Evolutionary conservation across 139 green algal species (phyloP).

Genomic region (Chlorella sp.): DNA sequence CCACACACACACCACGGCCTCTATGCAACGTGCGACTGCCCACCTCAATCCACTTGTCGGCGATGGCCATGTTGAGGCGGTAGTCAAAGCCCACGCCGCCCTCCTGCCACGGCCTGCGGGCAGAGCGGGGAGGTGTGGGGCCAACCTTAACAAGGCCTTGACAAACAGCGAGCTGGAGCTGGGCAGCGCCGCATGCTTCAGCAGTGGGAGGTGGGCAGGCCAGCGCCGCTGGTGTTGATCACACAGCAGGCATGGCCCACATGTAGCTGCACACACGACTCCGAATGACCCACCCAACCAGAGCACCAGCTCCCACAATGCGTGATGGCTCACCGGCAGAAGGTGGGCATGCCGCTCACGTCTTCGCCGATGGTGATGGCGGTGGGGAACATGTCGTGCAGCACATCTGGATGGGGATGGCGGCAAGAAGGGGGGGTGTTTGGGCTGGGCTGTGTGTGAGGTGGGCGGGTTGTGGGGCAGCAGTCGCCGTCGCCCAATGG

Average conservation of each 20-base stretch:
- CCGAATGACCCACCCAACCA: neutral
- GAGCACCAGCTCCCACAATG: no score
- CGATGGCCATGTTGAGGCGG: slow-evolving; percentile 98
- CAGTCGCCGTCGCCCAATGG: neutral
- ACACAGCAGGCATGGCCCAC: neutral
- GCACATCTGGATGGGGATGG: slow-evolving; percentile 84
- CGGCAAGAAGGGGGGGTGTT: neutral
- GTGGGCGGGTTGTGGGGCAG: neutral
- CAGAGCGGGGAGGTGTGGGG: neutral
- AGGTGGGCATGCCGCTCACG: slow-evolving; percentile 96
- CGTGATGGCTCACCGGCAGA: slow-evolving; percentile 74
- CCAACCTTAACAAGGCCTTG: no score
- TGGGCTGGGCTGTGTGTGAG: neutral
- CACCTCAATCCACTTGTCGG: slow-evolving; percentile 99
- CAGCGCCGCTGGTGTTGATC: no score
- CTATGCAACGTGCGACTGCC: neutral
- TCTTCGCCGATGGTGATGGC: slow-evolving; percentile 94
- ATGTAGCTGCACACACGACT: neutral
- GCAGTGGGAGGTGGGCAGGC: neutral
- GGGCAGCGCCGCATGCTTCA: neutral
- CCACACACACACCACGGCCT: no score
- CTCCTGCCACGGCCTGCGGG: slow-evolving; percentile 76
- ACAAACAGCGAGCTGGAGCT: neutral
- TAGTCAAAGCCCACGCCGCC: slow-evolving; percentile 99
- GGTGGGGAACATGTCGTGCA: slow-evolving; percentile 94